Evolutionary conservation across 140 eudicot genomes (phyloP).

Genomic region (Erigeron philadelphicus): DNA sequence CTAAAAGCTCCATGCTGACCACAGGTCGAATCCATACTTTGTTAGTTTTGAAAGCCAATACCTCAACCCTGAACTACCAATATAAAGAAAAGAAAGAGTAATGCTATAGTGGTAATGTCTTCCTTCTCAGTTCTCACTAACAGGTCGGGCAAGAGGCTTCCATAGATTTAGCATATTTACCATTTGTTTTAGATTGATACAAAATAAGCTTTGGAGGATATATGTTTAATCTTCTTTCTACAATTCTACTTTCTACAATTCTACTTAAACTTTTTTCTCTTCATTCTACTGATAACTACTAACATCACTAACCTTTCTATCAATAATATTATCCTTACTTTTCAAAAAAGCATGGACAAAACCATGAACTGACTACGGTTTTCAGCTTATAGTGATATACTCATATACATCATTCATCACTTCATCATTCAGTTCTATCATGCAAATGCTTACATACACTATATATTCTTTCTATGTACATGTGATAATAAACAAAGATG

Average conservation of each 20-base stretch:
- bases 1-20: not conserved
- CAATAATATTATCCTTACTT: not conserved
- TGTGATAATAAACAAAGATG: too few relatives aligned
- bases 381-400: too few relatives aligned
- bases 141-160: not conserved
- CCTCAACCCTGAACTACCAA: too few relatives aligned
- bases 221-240: too few relatives aligned
- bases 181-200: not conserved
- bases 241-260: too few relatives aligned
- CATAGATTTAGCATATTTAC: not conserved
- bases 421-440: too few relatives aligned
- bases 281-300: not conserved
- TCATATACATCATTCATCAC: too few relatives aligned
- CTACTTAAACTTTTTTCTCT: not conserved
- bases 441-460: too few relatives aligned
- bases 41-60: too few relatives aligned
- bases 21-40: not conserved
- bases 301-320: not conserved
- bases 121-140: not conserved
- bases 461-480: too few relatives aligned
- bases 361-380: not conserved
- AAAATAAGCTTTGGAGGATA: not conserved
- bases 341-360: not conserved
- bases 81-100: not conserved
- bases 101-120: not conserved